These are phyloP conservation scores for Kazachstania psychrophila DNA, from an alignment of 805 yeast species.

Conservation along the genomic window DNA sequence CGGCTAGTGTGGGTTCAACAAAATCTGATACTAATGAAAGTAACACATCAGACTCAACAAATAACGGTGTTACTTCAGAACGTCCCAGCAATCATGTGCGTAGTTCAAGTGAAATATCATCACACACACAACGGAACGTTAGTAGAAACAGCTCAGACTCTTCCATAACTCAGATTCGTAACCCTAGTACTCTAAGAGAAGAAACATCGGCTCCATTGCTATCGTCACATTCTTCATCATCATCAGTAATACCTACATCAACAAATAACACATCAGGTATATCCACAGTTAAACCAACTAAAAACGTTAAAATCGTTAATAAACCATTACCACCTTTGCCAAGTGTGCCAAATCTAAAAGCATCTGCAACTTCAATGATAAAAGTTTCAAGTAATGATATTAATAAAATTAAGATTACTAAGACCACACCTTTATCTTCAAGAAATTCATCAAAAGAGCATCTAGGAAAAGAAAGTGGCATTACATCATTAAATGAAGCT, in stretches of 20 bases:
- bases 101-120: constrained; percentile 1
- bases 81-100: not conserved
- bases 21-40: constrained; percentile 6
- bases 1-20: constrained; percentile 26
- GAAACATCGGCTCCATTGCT: too few relatives aligned
- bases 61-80: not conserved
- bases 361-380: too few relatives aligned
- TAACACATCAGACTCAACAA: not conserved
- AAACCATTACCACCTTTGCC: constrained; percentile 39
- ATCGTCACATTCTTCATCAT: not conserved
- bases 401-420: too few relatives aligned
- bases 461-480: too few relatives aligned
- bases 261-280: too few relatives aligned
- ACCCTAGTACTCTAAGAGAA: not conserved
- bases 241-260: too few relatives aligned
- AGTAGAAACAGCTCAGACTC: not conserved
- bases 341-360: too few relatives aligned
- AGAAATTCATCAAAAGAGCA: too few relatives aligned
- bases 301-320: constrained; percentile 27
- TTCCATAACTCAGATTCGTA: not conserved
- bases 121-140: not conserved
- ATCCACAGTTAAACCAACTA: constrained; percentile 6
- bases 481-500: too few relatives aligned
- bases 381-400: not conserved
- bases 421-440: too few relatives aligned